Conservation (phyloP, 2,329 filamentous ascomycete genomes). For the Ophiostoma novo-ulmi region DNA sequence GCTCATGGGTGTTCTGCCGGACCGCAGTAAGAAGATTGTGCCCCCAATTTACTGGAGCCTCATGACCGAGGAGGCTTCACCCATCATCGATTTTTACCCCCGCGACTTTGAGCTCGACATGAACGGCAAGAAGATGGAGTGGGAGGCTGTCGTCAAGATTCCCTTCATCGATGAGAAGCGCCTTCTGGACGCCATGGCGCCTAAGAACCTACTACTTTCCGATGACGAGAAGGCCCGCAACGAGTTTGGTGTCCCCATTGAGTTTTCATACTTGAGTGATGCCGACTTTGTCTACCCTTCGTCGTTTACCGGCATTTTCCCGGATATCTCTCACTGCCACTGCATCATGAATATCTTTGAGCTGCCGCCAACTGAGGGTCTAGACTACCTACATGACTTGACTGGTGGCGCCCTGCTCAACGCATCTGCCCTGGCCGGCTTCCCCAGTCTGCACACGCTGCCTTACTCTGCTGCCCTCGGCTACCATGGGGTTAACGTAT, state of each 20-base stretch:
- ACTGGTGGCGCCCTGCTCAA: constrained; percentile 81
- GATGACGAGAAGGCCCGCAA: constrained; percentile 78
- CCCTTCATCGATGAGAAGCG: constrained; percentile 95
- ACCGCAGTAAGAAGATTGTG: constrained; percentile 95
- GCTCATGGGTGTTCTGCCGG: constrained; percentile 94
- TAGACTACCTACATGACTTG: constrained; percentile 78
- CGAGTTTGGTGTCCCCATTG: constrained; percentile 83
- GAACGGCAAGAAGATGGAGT: constrained; percentile 99
- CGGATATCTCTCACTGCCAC: constrained; percentile 77
- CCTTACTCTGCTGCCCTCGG: constrained; percentile 76
- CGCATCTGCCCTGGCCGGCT: constrained; percentile 78
- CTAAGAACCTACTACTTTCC: constrained; percentile 72
- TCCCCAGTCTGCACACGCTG: constrained; percentile 82
- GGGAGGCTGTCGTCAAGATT: constrained; percentile 98
- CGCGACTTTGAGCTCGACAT: constrained; percentile 96
- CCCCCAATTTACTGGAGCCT: constrained; percentile 79
- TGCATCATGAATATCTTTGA: constrained; percentile 97
- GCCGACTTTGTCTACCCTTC: constrained; percentile 80
- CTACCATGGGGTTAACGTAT: constrained; percentile 88
- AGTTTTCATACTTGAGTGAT: constrained; percentile 79
- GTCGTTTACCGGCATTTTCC: constrained; percentile 82
- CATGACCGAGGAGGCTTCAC: constrained; percentile 85
- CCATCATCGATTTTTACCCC: constrained; percentile 97
- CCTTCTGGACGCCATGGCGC: constrained; percentile 76
- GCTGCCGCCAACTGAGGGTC: constrained; percentile 81